Conservation (phyloP, 2,329 filamentous ascomycete genomes). For the Fusarium ramigenum region DNA sequence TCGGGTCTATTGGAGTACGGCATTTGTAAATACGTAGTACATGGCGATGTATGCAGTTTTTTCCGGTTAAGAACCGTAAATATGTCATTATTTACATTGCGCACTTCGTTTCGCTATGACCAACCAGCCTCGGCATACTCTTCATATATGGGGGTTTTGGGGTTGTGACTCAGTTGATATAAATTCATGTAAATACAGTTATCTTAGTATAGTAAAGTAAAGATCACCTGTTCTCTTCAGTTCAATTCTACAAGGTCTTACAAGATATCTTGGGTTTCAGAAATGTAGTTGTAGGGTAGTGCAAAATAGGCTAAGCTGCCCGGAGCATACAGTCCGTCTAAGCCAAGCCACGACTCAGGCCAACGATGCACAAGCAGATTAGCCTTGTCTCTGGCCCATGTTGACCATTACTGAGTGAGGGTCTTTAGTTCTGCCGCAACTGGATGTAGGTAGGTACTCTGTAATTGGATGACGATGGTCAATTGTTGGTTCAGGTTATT, state of each 20-base stretch:
- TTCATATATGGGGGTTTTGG: not conserved
- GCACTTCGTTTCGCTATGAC: not conserved
- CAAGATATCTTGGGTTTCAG: not conserved
- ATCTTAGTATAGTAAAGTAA: not conserved
- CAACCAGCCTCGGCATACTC: not conserved
- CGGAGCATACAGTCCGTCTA: slow-evolving; percentile 2
- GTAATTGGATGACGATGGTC: not conserved
- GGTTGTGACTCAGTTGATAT: not conserved
- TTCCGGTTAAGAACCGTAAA: not conserved
- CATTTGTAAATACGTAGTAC: not conserved
- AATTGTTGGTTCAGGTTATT: not conserved
- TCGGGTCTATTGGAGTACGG: slow-evolving; percentile 13
- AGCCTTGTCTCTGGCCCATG: not conserved
- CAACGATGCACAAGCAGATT: not conserved
- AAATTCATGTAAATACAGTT: not conserved
- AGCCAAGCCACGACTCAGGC: not conserved
- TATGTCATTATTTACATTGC: not conserved
- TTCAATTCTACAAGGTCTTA: not conserved
- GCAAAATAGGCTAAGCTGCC: not conserved
- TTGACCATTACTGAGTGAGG: not conserved
- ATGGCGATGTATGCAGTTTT: not conserved
- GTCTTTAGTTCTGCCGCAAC: not conserved
- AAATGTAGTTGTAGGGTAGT: not conserved
- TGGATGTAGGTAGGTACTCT: not conserved
- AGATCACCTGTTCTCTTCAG: no score